These are phyloP conservation scores for Manihot esculenta DNA, from an alignment of 441 rosid species.

Conservation along the genomic window DNA sequence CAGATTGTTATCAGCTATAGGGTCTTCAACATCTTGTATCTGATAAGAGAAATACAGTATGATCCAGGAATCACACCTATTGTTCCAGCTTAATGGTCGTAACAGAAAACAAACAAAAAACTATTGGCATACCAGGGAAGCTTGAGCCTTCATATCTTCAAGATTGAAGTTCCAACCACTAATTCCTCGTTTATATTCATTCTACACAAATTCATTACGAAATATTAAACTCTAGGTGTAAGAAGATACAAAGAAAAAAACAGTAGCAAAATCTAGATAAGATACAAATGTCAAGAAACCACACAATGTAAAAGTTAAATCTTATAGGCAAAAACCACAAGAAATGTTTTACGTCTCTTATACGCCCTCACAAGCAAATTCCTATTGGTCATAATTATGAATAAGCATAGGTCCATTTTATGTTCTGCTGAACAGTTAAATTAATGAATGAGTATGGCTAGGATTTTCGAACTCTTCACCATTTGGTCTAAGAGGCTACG, in stretches of 20 bases:
- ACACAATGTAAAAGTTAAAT: too few species aligned
- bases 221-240: background rate
- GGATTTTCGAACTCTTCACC: too few species aligned
- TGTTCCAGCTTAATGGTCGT: slow-evolving; percentile 3
- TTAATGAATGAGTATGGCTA: too few species aligned
- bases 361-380: too few species aligned
- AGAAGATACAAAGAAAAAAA: background rate
- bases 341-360: too few species aligned
- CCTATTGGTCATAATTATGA: too few species aligned
- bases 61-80: background rate
- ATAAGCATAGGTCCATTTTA: too few species aligned
- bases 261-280: background rate
- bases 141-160: slow-evolving; percentile 95
- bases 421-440: too few species aligned
- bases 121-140: slow-evolving; percentile 69
- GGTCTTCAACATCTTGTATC: slow-evolving; percentile 81
- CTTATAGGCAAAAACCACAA: too few species aligned
- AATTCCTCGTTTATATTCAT: slow-evolving; percentile 94
- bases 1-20: slow-evolving; percentile 40
- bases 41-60: slow-evolving; percentile 32
- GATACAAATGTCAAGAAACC: slow-evolving; percentile 26
- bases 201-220: slow-evolving; percentile 49
- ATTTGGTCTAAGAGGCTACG: too few species aligned
- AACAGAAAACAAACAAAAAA: slow-evolving; percentile 7
- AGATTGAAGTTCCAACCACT: slow-evolving; percentile 98